These are phyloP conservation scores for Catharanthus roseus DNA, from an alignment of 257 asterid species.

Conservation along the genomic window DNA sequence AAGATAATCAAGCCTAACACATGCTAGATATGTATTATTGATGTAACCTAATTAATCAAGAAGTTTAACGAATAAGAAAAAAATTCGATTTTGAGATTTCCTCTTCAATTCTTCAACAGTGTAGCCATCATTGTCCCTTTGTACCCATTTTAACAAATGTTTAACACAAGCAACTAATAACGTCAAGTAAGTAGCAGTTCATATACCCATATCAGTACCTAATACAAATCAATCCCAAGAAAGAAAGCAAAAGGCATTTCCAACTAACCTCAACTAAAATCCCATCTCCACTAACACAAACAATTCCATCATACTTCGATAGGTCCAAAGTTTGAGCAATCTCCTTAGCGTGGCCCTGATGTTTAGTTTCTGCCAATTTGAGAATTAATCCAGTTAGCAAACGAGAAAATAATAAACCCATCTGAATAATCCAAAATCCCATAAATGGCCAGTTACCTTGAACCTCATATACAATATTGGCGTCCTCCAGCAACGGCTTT, in stretches of 20 bases:
- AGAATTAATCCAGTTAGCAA: conserved; percentile 8
- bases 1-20: not conserved
- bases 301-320: conserved; percentile 64
- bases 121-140: not conserved
- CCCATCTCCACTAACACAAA: conserved; percentile 96
- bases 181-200: no score
- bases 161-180: no score
- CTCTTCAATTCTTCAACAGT: not conserved
- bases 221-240: no score
- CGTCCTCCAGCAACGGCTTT: conserved; percentile 89
- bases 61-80: not conserved
- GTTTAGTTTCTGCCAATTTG: conserved; percentile 55
- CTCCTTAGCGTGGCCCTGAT: conserved; percentile 85
- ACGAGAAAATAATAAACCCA: not conserved
- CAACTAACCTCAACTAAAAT: conserved; percentile 80
- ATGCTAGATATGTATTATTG: not conserved
- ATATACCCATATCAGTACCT: no score
- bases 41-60: not conserved
- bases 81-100: not conserved
- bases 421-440: not conserved
- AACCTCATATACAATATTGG: conserved; percentile 52
- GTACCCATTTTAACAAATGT: no score
- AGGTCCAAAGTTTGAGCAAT: conserved; percentile 60
- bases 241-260: conserved; percentile 4
- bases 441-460: conserved; percentile 38